phyloP scores from a whole-genome alignment of 192 early-diverging fungal species.

The Backusella psychrophila region DNA sequence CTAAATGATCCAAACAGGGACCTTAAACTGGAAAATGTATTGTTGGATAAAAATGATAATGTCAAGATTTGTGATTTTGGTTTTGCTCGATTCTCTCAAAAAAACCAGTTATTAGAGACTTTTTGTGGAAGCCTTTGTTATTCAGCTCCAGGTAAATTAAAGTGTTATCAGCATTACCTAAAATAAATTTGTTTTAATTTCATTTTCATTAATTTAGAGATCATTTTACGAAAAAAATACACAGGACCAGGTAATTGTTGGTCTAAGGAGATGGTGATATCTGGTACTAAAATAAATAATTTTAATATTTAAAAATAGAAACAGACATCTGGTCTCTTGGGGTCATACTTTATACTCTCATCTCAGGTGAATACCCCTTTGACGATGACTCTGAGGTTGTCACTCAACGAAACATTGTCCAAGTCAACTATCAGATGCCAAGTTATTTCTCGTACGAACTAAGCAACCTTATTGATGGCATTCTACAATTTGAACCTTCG shows the following conservation, averaged over 20 bases:
- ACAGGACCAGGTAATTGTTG: constrained; percentile 61
- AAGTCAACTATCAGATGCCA: constrained; percentile 73
- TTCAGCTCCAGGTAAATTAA: constrained; percentile 64
- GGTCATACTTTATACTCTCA: constrained; percentile 83
- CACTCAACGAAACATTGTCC: constrained; percentile 67
- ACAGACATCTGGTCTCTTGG: constrained; percentile 96
- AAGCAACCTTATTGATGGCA: constrained; percentile 58
- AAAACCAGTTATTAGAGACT: constrained; percentile 56
- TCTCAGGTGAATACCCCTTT: constrained; percentile 78
- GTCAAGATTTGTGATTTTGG: constrained; percentile 66
- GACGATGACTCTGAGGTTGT: constrained; percentile 74
- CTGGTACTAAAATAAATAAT: constrained; percentile 22
- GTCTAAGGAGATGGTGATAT: not conserved
- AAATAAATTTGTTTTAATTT: not conserved
- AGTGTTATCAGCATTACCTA: too few relatives aligned
- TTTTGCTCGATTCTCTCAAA: constrained; percentile 57
- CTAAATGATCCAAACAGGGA: constrained; percentile 30
- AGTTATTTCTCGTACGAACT: constrained; percentile 56
- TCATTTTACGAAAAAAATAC: constrained; percentile 71
- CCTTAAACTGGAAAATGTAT: constrained; percentile 59
- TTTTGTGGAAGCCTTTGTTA: constrained; percentile 70
- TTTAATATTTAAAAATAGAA: constrained; percentile 34
- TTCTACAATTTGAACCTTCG: constrained; percentile 65
- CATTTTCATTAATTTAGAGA: constrained; percentile 46
- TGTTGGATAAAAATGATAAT: constrained; percentile 52